Conservation (phyloP, 164 flowering plant genomes). For the Protea cynaroides region DNA sequence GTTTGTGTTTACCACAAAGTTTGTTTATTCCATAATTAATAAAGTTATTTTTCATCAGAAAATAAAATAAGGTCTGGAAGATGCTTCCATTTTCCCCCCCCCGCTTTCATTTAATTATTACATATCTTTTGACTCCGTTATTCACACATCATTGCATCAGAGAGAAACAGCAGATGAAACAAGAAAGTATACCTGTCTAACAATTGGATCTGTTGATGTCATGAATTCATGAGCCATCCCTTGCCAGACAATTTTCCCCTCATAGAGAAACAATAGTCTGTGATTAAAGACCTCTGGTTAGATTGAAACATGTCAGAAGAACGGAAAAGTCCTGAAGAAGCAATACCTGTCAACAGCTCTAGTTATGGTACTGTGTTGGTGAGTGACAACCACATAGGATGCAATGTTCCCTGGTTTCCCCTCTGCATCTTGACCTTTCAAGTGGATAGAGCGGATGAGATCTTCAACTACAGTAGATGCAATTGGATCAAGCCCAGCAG, state of each 20-base stretch:
- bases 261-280: conserved; percentile 82
- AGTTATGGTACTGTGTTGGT: conserved; percentile 92
- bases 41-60: too few relatives aligned
- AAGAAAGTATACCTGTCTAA: conserved; percentile 58
- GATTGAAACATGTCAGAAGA: not conserved
- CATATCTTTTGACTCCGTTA: too few relatives aligned
- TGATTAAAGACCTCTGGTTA: not conserved
- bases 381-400: conserved; percentile 93
- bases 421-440: conserved; percentile 55
- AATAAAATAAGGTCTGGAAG: too few relatives aligned
- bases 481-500: conserved; percentile 99
- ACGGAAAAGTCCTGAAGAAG: not conserved
- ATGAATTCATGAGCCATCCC: conserved; percentile 85
- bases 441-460: conserved; percentile 91
- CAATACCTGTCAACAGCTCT: conserved; percentile 93
- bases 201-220: conserved; percentile 75
- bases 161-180: too few relatives aligned
- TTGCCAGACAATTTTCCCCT: conserved; percentile 90
- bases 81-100: too few relatives aligned
- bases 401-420: conserved; percentile 76
- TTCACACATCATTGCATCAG: too few relatives aligned
- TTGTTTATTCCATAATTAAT: too few relatives aligned
- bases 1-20: too few relatives aligned
- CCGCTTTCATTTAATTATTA: too few relatives aligned
- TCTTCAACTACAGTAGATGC: conserved; percentile 99